Evolutionary conservation across 768 basidiomycete genomes (phyloP), one percentile per base, ranked within the genome.

Genomic region (Psilocybe tampanensis): DNA sequence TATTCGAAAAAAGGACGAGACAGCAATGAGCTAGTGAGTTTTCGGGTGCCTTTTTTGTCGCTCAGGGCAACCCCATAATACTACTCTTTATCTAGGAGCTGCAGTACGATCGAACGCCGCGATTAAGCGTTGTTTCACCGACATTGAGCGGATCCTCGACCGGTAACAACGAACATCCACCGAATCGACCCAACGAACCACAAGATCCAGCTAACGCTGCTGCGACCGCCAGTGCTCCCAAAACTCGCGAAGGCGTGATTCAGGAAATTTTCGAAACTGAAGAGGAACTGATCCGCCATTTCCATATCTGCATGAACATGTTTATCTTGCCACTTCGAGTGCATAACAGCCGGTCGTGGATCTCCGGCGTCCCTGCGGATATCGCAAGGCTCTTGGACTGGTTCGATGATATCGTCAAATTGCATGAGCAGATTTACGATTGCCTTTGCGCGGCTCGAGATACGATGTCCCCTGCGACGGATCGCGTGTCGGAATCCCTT

Each of bases 381-480:
- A 78, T 94, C 12, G 80, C 86, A 0, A 83, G 85, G 11, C 76
- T 94, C 19, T 86, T 98, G 58, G 93, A 95, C 70, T 93, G 91
- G 88, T 73, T 95, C 48, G 93, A 95, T 61, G 92, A 93, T 63
- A 91, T 98, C 58, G 77, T 89, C 9, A 86, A 87, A 52, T 75
- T 95, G 1, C 95, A 97, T 62, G 73, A 76, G 3, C 80, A 86
- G 56, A 75, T 97, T 22, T 76, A 80, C 8, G 75, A 77, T 3
- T 70, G 79, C 1, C 67, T 92, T 58, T 71, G 66, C 47, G 59
- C 63, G 7, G 62, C 66, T 7, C 63, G 69, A 24, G 67, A 67
- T 48, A 66, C 62, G 4, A 64, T 66, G 49, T 64, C 69, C 0
- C 62, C 72, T 32, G 63, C 65, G 9, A 68, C 68, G 2, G 74